Base-by-base conservation (phyloP, 768 basidiomycete genomes). In the Lyophyllum decastes region DNA sequence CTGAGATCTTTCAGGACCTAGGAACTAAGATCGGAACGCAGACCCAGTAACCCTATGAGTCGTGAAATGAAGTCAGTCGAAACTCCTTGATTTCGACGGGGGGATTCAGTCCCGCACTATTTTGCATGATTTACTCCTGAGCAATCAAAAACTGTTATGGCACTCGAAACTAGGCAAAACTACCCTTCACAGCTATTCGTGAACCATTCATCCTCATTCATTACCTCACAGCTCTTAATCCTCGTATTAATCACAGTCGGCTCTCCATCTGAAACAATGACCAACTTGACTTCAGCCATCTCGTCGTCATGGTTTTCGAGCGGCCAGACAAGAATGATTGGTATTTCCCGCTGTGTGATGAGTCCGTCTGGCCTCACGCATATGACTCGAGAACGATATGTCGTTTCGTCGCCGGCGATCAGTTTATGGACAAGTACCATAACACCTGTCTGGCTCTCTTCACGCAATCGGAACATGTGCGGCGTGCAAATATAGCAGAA, bases 181-280 rank as follows among this genome's bases (percentile, higher is more conserved):
- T 30, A 30, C 30, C 30, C 30, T 30, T 4, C 30, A 10, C 10
- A 30, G 30, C 35, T 17, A 38, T 16, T 38, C 14, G 35, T 12
- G 22, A 38, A 50, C 49, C 49, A 50, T 21, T 50, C 49, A 35
- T 54, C 57, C 26, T 58, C 52, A 6, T 35, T 45, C 56, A 57
- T 57, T 25, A 57, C 41, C 4, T 57, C 41, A 11, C 30, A 1
- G 16, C 49, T 57, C 44, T 33, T 43, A 10, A 57, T 52, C 2
- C 57, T 51, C 0, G 45, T 58, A 7, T 48, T 40, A 24, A 58
- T 58, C 34, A 58, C 35, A 24, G 50, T 30, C 24, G 52, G 25
- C 16, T 19, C 34, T 8, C 34, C 57, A 24, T 57, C 40, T 16
- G 51, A 46, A 38, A 45, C 51, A 14, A 58, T 41, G 2, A 58